Conservation (phyloP, 2,329 filamentous ascomycete genomes). For the Emmonsiellopsis sp. region DNA sequence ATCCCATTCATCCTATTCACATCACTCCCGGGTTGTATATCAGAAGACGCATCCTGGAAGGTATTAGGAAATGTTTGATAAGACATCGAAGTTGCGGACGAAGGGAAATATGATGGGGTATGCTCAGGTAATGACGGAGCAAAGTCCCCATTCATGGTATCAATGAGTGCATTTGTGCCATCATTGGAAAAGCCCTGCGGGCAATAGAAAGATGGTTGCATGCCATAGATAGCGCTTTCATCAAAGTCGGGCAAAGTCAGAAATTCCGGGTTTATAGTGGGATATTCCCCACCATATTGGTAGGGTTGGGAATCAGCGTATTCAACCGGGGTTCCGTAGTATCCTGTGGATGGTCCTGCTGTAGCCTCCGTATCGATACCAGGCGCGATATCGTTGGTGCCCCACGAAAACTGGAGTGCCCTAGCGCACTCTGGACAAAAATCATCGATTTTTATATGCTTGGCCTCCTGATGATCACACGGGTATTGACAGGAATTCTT, state of each 20-base stretch:
- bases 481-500: neutral
- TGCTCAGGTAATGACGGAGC: neutral
- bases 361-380: neutral
- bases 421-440: neutral
- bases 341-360: neutral
- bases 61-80: neutral
- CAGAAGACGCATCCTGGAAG: neutral
- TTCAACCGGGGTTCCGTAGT: neutral
- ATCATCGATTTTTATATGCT: neutral
- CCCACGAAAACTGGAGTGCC: neutral
- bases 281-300: neutral
- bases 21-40: neutral
- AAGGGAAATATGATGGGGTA: neutral
- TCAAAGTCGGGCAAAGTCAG: neutral
- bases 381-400: neutral
- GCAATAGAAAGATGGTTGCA: neutral
- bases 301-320: neutral
- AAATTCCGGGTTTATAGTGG: neutral
- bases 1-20: neutral
- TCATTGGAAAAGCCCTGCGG: neutral
- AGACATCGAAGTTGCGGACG: neutral
- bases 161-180: neutral
- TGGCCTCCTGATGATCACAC: neutral
- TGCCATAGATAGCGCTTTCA: neutral
- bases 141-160: too few species aligned